phyloP scores from a whole-genome alignment of 2,329 filamentous ascomycete species.

The Stemphylium vesicarium region DNA sequence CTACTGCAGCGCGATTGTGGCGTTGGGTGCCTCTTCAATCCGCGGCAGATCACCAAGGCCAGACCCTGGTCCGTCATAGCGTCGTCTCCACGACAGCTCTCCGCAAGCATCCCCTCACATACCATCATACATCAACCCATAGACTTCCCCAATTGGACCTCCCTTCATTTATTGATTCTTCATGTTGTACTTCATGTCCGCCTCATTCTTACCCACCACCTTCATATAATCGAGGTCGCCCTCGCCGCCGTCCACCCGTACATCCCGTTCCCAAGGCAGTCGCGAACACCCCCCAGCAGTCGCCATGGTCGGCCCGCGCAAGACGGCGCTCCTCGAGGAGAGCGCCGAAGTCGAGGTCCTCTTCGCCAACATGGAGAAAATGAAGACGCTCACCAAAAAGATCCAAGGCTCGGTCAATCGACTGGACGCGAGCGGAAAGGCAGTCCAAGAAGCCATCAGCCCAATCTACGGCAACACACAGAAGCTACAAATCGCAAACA shows the following conservation, averaged over 20 bases:
- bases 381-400: slow-evolving; percentile 90
- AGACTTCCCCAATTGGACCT: background rate
- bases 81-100: slow-evolving; percentile 27
- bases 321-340: slow-evolving; percentile 67
- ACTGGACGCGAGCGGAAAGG: slow-evolving; percentile 86
- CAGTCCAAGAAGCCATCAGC: slow-evolving; percentile 87
- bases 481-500: slow-evolving; percentile 83
- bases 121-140: background rate
- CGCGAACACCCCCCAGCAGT: slow-evolving; percentile 25
- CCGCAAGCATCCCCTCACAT: slow-evolving; percentile 36
- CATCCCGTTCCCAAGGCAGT: slow-evolving; percentile 17
- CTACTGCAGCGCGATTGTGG: background rate
- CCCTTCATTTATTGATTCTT: slow-evolving; percentile 1
- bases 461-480: slow-evolving; percentile 93
- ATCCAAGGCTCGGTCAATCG: slow-evolving; percentile 86
- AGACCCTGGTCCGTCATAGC: slow-evolving; percentile 35
- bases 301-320: slow-evolving; percentile 61
- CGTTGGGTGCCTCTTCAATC: background rate
- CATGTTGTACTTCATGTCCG: slow-evolving; percentile 6
- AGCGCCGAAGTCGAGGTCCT: slow-evolving; percentile 72
- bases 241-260: slow-evolving; percentile 3
- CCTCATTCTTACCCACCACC: slow-evolving; percentile 5
- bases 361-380: slow-evolving; percentile 81
- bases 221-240: slow-evolving; percentile 9
- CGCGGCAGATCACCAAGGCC: slow-evolving; percentile 10